Conservation (phyloP, 331 rosid species). For the Malus hybrid region DNA sequence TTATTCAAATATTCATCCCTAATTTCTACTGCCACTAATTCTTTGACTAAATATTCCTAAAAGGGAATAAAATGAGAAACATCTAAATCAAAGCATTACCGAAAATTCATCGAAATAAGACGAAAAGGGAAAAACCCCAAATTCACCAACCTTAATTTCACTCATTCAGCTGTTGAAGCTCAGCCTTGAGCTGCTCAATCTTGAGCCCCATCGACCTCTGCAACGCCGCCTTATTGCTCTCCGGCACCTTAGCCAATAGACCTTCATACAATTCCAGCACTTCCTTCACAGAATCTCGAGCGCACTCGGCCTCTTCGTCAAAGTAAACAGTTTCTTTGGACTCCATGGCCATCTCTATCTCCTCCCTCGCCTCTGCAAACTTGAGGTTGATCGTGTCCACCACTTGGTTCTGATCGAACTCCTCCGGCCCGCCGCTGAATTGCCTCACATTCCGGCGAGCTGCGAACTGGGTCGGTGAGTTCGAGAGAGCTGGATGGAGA, state of each 20-base stretch:
- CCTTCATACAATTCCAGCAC: slow-evolving; percentile 51
- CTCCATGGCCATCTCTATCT: slow-evolving; percentile 89
- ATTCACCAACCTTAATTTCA: slow-evolving; percentile 40
- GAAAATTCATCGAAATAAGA: background rate
- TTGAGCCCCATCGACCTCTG: slow-evolving; percentile 88
- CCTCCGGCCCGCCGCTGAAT: slow-evolving; percentile 30
- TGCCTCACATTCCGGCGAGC: slow-evolving; percentile 14
- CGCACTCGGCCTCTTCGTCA: slow-evolving; percentile 90
- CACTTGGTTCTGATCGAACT: slow-evolving; percentile 49
- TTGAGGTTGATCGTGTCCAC: slow-evolving; percentile 87
- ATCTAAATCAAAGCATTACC: background rate
- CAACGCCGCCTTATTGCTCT: slow-evolving; percentile 48
- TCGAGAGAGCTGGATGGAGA: background rate
- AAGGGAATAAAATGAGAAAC: background rate
- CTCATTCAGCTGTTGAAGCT: slow-evolving; percentile 68
- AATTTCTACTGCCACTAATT: background rate
- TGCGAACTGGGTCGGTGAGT: slow-evolving; percentile 14
- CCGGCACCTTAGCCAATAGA: slow-evolving; percentile 51
- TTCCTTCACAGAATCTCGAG: slow-evolving; percentile 66
- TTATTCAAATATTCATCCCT: background rate
- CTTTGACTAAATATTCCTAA: background rate
- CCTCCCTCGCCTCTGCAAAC: slow-evolving; percentile 93
- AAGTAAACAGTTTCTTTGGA: slow-evolving; percentile 92
- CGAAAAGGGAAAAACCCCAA: background rate
- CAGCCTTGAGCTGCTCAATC: slow-evolving; percentile 90